These are phyloP conservation scores for Phytophthora megakarya DNA, from an alignment of 352 stramenopile genomes.

Conservation along the genomic window DNA sequence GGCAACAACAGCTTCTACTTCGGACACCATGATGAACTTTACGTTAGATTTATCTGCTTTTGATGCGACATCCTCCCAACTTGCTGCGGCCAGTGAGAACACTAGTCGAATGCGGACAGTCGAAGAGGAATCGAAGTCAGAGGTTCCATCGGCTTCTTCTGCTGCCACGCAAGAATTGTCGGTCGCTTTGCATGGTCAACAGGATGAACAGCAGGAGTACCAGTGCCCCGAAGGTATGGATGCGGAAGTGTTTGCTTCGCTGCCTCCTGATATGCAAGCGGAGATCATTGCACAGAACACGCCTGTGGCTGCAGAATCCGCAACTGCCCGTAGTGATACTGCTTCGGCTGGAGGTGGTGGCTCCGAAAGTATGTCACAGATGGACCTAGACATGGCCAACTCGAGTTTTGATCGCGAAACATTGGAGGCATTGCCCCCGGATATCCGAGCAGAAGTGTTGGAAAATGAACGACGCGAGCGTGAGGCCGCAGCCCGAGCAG, in stretches of 20 bases:
- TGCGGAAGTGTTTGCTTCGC: slow-evolving; percentile 95
- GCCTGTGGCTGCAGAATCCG: slow-evolving; percentile 35
- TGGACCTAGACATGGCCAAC: slow-evolving; percentile 85
- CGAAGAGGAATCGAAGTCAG: slow-evolving; percentile 43
- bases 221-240: slow-evolving; percentile 96
- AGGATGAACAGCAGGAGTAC: slow-evolving; percentile 32
- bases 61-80: slow-evolving; percentile 22
- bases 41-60: slow-evolving; percentile 80
- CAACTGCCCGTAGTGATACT: slow-evolving; percentile 37
- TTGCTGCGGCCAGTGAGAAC: slow-evolving; percentile 11
- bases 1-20: slow-evolving; percentile 16
- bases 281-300: slow-evolving; percentile 92
- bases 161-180: slow-evolving; percentile 28
- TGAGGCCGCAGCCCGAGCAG: slow-evolving; percentile 67
- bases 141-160: slow-evolving; percentile 24
- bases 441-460: slow-evolving; percentile 97
- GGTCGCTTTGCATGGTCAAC: slow-evolving; percentile 25
- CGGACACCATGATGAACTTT: slow-evolving; percentile 78
- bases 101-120: slow-evolving; percentile 2
- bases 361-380: slow-evolving; percentile 75
- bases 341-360: slow-evolving; percentile 36
- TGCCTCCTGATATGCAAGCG: slow-evolving; percentile 97
- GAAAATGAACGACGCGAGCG: slow-evolving; percentile 95
- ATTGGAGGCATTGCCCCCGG: slow-evolving; percentile 95
- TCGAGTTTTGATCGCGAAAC: slow-evolving; percentile 95